These are phyloP conservation scores for Penicillium manginii DNA, from an alignment of 495 filamentous ascomycete species.

Conservation along the genomic window DNA sequence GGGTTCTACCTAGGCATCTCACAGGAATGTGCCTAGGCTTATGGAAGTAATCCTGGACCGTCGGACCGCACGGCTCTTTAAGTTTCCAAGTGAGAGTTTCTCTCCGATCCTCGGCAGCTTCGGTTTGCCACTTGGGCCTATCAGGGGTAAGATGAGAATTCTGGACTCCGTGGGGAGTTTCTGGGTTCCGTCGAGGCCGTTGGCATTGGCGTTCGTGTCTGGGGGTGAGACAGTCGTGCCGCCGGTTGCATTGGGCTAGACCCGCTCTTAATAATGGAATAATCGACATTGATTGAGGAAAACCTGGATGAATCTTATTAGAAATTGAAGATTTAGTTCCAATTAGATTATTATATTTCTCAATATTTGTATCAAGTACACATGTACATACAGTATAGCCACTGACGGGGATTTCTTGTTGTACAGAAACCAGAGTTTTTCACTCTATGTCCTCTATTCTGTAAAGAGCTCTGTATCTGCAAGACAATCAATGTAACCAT, in stretches of 20 bases:
- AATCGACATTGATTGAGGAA: conserved; percentile 1
- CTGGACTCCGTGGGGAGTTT: conserved; percentile 8
- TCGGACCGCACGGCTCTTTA: conserved; percentile 2
- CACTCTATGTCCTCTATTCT: neutral
- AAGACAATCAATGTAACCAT: neutral
- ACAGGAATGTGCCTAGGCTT: too few relatives aligned
- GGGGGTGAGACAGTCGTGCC: conserved; percentile 8
- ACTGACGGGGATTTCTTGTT: neutral
- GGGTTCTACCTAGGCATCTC: neutral
- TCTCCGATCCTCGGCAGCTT: conserved; percentile 2
- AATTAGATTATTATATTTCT: neutral
- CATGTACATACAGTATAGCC: neutral
- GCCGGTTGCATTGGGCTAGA: conserved; percentile 4
- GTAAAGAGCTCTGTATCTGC: neutral
- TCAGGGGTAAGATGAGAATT: conserved; percentile 1
- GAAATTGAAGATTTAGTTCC: neutral
- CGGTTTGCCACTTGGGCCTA: conserved; percentile 2
- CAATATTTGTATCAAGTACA: neutral
- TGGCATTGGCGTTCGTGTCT: conserved; percentile 11
- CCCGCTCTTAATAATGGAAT: conserved; percentile 7
- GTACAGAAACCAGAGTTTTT: neutral
- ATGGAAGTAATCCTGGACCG: neutral
- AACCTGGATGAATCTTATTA: neutral
- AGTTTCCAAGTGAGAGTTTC: neutral
- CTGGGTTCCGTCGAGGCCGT: conserved; percentile 5